Percentiles rank a stretch among this genome's conserved stretches.
Conservation (phyloP, 768 basidiomycete species). For the Punctularia strigosozonata region DNA sequence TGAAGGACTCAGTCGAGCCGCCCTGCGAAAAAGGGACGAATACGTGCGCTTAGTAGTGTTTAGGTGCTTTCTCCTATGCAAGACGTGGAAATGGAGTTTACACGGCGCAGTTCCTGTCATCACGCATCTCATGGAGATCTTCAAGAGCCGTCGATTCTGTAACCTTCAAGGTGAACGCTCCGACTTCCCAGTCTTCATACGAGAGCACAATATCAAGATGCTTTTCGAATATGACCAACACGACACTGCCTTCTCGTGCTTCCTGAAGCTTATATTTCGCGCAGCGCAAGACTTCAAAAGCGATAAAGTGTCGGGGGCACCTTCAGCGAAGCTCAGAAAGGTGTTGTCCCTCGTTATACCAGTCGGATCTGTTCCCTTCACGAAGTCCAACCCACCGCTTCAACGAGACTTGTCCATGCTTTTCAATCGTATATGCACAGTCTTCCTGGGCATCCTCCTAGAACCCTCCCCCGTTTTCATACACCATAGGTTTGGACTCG, state of each 20-base stretch:
- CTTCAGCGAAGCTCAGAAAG: constrained; percentile 40
- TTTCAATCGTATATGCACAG: constrained; percentile 70
- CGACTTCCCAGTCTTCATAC: constrained; percentile 67
- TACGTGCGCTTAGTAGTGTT: constrained; percentile 61
- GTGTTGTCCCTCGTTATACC: constrained; percentile 64
- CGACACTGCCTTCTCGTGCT: constrained; percentile 70
- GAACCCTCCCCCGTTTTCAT: constrained; percentile 37
- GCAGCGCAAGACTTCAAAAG: constrained; percentile 23
- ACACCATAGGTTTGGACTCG: constrained; percentile 46
- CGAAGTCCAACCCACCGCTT: constrained; percentile 36
- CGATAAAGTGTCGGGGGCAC: not conserved
- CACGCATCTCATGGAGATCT: constrained; percentile 54
- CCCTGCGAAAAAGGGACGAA: constrained; percentile 44
- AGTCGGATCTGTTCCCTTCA: constrained; percentile 56
- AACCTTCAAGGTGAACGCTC: constrained; percentile 50
- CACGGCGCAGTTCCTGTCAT: constrained; percentile 46
- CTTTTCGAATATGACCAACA: constrained; percentile 34
- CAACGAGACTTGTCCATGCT: constrained; percentile 57
- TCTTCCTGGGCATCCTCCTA: constrained; percentile 60
- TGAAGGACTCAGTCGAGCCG: constrained; percentile 26
- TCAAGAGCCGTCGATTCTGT: constrained; percentile 65
- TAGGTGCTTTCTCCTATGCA: constrained; percentile 63
- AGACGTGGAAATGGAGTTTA: constrained; percentile 70
- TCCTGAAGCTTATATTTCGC: constrained; percentile 72
- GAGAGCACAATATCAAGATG: constrained; percentile 37